Base-by-base conservation (phyloP, 1,139 yeast genomes). In the Yamadazyma buinensis region DNA sequence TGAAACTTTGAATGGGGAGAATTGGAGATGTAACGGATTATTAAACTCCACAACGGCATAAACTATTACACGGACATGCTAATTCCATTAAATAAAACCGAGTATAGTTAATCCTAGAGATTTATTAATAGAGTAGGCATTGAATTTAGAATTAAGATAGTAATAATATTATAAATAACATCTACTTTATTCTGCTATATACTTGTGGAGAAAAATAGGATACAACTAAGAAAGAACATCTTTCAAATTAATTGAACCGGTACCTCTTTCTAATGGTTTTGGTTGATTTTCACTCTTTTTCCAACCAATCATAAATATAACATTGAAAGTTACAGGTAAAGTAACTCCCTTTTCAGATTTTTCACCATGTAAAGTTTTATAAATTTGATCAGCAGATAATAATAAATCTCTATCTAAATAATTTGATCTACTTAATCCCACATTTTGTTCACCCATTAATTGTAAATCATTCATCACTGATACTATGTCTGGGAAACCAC, bases 281-380 rank as follows among this genome's bases (percentile, higher is more conserved):
- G 88, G 88, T 51, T 84, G 87, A 35, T 58, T 54, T 6, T 70
- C 74, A 39, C 85, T 73, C 46, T 81, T 80, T 56, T 84, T 86
- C 95, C 95, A 86, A 1, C 95, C 95, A 54, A 86, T 84, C 86
- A 86, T 80, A 53, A 80, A 82, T 14, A 86, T 77, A 33, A 86
- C 74, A 41, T 87, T 66, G 55, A 77, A 86, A 0, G 95, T 86
- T 5, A 74, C 79, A 1, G 82, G 82, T 27, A 76, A 54, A 2
- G 74, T 62, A 15, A 61, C 54, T 1, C 58, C 56, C 1, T 75
- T 76, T 2, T 54, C 59, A 36, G 63, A 75, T 12, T 69, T 70
- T 38, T 78, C 82, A 2, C 92, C 94, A 52, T 86, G 94, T 50
- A 86, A 64, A 7, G 77, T 62, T 48, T 68, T 72, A 55, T 86